Base-by-base conservation (phyloP, 176 grass and related monocot species). In the Musa itinerans region DNA sequence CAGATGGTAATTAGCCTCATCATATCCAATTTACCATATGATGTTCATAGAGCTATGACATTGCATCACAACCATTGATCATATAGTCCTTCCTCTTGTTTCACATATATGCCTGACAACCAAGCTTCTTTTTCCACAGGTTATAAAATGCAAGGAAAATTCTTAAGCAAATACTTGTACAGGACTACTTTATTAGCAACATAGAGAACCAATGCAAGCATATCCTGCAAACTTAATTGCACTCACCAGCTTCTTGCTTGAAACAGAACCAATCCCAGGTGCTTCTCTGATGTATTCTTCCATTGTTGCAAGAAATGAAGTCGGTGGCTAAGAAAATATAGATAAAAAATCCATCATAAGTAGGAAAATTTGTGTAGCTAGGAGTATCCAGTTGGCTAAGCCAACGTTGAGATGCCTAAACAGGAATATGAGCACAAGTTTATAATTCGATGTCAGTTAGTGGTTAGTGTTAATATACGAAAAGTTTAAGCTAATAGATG, bases 281-380 rank as follows among this genome's bases (percentile, higher is more conserved):
- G 95, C 95, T 94, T 94, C 95, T 94, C 88, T 94, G 75, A 94
- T 89, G 67, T 94, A 99, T 65, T 99, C 90, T 83, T 99, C 95
- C 90, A 99, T 94, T 12, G 95, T 92, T 54, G 83, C 83, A 78
- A 92, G 73, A 81, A 99, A 99, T 72, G 95, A 94, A 84, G 88
- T 83, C 71, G 95, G 95, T 19, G 95, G 95, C 95, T 99, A 76
- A 77, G 83, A 80, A 78, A 51, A 74, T 8, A 73, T 73, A 54
- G 1, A 74, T 10, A 9, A 17, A 17, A 27, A 9, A 57, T 19
- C 19, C 13, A 68, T 20, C 16, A 50, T 52, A 13, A 71, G 8
- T 52, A 53, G 50, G 19, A 72, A 24, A 7, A 16, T 11, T 21
- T 22, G 10, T 22, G 22, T 53, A 52, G 1, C 10, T 13, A 53